These are phyloP conservation scores for Graphiopsis chlorocephala DNA, from an alignment of 2,329 filamentous ascomycete genomes.

Conservation along the genomic window DNA sequence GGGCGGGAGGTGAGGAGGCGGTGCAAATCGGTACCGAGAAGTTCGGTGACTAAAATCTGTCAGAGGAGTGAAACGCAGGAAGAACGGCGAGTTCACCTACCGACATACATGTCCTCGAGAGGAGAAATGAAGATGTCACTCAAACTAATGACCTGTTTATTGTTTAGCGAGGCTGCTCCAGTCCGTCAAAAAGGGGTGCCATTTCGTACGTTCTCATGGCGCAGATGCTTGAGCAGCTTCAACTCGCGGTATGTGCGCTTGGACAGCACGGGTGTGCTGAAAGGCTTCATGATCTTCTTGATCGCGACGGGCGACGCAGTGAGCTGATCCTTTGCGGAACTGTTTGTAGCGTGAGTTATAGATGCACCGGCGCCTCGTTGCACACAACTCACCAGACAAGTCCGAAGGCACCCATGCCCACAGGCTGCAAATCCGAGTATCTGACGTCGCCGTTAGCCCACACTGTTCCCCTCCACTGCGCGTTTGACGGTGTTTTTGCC, in stretches of 20 bases:
- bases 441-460: slow-evolving; percentile 47
- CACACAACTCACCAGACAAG: slow-evolving; percentile 73
- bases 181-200: background rate
- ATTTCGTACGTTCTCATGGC: slow-evolving; percentile 80
- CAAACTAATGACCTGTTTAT: slow-evolving; percentile 77
- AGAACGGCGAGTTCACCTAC: slow-evolving; percentile 19
- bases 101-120: slow-evolving; percentile 86
- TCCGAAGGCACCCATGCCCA: slow-evolving; percentile 98
- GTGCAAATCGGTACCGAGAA: slow-evolving; percentile 94
- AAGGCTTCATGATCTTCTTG: slow-evolving; percentile 99
- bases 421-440: slow-evolving; percentile 96
- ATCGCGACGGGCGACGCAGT: slow-evolving; percentile 95
- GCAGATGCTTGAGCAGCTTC: slow-evolving; percentile 93
- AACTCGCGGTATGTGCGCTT: slow-evolving; percentile 97
- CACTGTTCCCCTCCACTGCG: slow-evolving; percentile 14
- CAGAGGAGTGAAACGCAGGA: slow-evolving; percentile 22
- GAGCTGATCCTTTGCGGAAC: slow-evolving; percentile 96
- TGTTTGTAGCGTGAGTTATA: slow-evolving; percentile 40
- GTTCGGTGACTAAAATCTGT: slow-evolving; percentile 93
- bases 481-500: slow-evolving; percentile 17
- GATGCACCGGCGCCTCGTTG: background rate
- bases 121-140: slow-evolving; percentile 99
- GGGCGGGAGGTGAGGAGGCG: slow-evolving; percentile 90
- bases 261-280: slow-evolving; percentile 96
- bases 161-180: background rate